Percentiles rank a stretch among this genome's conserved stretches.
phyloP scores from a whole-genome alignment of 306 rosid species.

The Quercus parvula region DNA sequence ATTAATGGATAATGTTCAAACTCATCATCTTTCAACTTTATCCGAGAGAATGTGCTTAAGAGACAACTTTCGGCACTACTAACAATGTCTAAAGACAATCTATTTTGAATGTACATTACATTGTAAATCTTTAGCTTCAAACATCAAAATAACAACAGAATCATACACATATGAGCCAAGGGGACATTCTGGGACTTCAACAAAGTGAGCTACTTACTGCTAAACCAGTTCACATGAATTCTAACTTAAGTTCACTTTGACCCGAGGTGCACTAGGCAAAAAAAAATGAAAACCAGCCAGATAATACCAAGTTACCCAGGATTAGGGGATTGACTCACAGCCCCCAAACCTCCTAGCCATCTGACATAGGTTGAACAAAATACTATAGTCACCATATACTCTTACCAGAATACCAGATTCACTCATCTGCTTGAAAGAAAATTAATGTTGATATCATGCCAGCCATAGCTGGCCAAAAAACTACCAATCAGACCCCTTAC shows the following conservation, averaged over 20 bases:
- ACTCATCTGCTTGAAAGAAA: background rate
- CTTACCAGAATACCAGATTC: background rate
- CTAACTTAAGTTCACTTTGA: background rate
- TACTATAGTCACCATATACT: background rate
- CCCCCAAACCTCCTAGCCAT: background rate
- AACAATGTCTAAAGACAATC: conserved; percentile 1
- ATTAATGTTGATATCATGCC: background rate
- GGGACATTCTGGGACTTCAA: background rate
- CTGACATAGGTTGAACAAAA: no score
- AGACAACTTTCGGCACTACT: background rate
- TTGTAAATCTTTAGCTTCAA: background rate
- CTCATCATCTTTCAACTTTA: background rate
- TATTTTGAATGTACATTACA: background rate
- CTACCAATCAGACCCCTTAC: conserved; percentile 1
- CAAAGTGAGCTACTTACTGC: background rate
- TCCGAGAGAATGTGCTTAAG: background rate
- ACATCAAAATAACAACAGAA: conserved; percentile 1
- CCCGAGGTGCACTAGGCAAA: background rate
- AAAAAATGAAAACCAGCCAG: background rate
- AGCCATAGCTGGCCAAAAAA: background rate
- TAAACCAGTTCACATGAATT: conserved; percentile 3
- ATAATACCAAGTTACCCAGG: background rate
- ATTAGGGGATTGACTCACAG: background rate
- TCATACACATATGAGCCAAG: background rate
- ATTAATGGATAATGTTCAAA: background rate